Base-by-base conservation (phyloP, 2,329 filamentous ascomycete genomes). In the Colletotrichum somersetense region DNA sequence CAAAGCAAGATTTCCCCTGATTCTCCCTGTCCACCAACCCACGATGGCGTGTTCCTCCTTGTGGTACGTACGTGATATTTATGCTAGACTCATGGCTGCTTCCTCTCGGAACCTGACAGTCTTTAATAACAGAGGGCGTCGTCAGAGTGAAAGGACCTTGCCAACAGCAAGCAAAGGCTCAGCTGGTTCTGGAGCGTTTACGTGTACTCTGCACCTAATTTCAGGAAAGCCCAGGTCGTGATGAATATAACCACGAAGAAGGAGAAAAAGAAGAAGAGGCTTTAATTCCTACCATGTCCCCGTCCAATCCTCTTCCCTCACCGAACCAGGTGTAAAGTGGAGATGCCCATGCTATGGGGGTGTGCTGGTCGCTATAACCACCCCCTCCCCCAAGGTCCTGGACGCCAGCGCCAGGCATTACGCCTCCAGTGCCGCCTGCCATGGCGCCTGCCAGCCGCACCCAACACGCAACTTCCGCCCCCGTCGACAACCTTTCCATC, bases 401-500 rank as follows among this genome's bases (percentile, higher is more conserved):
- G 46, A 48, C 33, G 30, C 44, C 30, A 52, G 42, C n/a, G 18
- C 48, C 62, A 63, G 62, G 48, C n/a, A 63, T 63, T 63, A 63
- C 62, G 62, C 48, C 62, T 63, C 61, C 48, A 63, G 62, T 55
- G 62, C 35, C 62, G 48, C 62, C 62, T 63, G 23, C 12, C 30
- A 30, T 30, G 30, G n/a, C 11, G 59, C 59, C 23, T 3, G 59
- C 59, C 61, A 40, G 23, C 63, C 61, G 59, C 42, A 14, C 38
- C 33, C 30, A 30, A 30, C 20, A 23, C 50, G 71, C 67, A 73
- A 66, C 62, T 71, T 66, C 71, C 71, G 68, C 66, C 68, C 68
- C 59, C 59, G 26, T 61, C 69, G 38, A 72, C 61, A 48, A 72
- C 66, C 66, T 72, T 56, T 61, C 61, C 33, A 33, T 4, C 46